Percentiles rank a stretch among this genome's conserved stretches.
phyloP scores from a whole-genome alignment of 2,329 filamentous ascomycete genomes.

The Aspergillus arachidicola region DNA sequence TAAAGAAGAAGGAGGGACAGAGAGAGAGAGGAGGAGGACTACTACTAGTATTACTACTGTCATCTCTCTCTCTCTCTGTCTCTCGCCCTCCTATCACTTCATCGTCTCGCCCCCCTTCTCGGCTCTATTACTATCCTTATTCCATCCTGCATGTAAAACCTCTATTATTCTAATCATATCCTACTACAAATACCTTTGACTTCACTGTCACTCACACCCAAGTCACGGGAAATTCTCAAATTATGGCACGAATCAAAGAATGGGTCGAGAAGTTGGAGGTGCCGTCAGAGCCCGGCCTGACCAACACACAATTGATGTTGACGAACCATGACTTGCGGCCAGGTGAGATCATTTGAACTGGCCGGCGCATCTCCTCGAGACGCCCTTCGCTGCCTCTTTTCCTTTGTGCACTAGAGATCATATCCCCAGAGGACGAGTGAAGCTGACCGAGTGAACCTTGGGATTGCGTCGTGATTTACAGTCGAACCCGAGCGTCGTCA shows the following conservation, averaged over 20 bases:
- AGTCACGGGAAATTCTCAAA: background rate
- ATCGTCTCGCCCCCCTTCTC: background rate
- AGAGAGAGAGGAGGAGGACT: background rate
- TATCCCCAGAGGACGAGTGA: background rate
- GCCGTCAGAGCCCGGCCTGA: constrained; percentile 74
- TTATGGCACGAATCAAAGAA: constrained; percentile 32
- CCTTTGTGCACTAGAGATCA: constrained; percentile 8
- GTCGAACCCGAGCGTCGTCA: constrained; percentile 78
- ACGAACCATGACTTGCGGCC: constrained; percentile 80
- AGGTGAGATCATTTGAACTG: constrained; percentile 39
- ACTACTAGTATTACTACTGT: too few relatives aligned
- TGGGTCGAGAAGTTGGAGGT: constrained; percentile 66
- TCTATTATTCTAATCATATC: background rate
- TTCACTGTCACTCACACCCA: background rate
- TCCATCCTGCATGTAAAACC: background rate
- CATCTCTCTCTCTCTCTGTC: too few relatives aligned
- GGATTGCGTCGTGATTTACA: constrained; percentile 36
- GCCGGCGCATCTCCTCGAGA: constrained; percentile 9
- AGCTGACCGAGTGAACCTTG: constrained; percentile 21
- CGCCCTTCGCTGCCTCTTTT: constrained; percentile 10
- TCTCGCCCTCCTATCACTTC: background rate
- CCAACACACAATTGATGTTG: constrained; percentile 79
- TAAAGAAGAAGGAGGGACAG: background rate
- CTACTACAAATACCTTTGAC: background rate
- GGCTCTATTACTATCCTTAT: background rate